Base-by-base conservation (phyloP, 2,329 filamentous ascomycete species). In the Raffaelea albimanens region DNA sequence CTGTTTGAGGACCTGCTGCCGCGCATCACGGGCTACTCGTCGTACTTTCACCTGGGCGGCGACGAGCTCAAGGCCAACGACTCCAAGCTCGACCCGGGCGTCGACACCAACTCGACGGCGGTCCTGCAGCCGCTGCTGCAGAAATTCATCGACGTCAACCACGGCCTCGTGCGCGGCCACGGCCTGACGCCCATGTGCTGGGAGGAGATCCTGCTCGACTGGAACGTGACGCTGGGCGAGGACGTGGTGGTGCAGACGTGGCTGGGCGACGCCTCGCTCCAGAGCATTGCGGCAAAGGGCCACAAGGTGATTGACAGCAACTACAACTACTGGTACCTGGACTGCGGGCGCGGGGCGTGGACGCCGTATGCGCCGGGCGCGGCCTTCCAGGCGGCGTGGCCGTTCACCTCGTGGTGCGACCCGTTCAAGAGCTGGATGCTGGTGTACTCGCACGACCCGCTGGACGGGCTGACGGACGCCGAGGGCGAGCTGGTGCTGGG, bases 41-140 rank as follows among this genome's bases (percentile, higher is more conserved):
- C 78, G 7, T 79, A 91, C 66, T 94, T 91, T 70, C 88, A 95
- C 66, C 85, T 85, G 1, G 89, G 89, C 40, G 89, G 89, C 47
- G 89, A 95, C 58, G 89, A 95, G 68, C 80, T 94, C 52, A 91
- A 93, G 63, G 72, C 72, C 52, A 83, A 90, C 57, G 78, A 82
- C 45, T 90, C 87, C 59, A 70, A 70, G 38, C 74, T 91, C 11
- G 88, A 95, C 60, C 77, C 82, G 4, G 84, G 78, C 1, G 80
- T 95, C 34, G 63, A 72, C 5, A 85, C 82, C 29, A 87, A 84
- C 60, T 69, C 80, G 46, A 68, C 72, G 0, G 63, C 68, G 1
- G 73, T 91, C 14, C 68, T 95, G 34, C 74, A 78, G 58, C 86
- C 88, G 2, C 72, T 93, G 20, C 74, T 95, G 61, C 87, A 95